Percentiles rank a stretch among this genome's conserved stretches.
phyloP scores from a whole-genome alignment of 129 eudicot genomes.

The Kitagawia praeruptora region DNA sequence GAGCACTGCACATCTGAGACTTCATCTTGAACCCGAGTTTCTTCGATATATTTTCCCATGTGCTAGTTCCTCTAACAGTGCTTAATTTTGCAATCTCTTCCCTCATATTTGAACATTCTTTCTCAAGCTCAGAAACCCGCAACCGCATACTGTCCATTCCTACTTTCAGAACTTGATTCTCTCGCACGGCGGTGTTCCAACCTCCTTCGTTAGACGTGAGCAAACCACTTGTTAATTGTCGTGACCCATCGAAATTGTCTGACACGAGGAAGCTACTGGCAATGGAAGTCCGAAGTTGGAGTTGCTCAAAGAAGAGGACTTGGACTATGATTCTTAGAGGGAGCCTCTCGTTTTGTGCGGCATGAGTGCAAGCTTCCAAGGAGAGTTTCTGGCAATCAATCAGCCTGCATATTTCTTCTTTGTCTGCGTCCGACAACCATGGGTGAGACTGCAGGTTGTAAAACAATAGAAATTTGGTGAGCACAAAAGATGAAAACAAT shows the following conservation, averaged over 20 bases:
- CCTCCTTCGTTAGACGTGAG: conserved; percentile 61
- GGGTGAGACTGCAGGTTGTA: conserved; percentile 74
- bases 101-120: conserved; percentile 85
- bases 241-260: conserved; percentile 73
- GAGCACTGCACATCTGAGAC: conserved; percentile 98
- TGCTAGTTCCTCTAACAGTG: conserved; percentile 24
- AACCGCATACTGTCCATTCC: conserved; percentile 94
- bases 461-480: conserved; percentile 7
- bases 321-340: conserved; percentile 83
- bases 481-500: not conserved
- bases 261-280: conserved; percentile 93
- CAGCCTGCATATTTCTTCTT: conserved; percentile 87
- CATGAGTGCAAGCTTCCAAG: conserved; percentile 94
- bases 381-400: conserved; percentile 97
- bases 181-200: conserved; percentile 78
- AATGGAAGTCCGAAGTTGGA: conserved; percentile 81
- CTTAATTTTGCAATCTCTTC: conserved; percentile 85
- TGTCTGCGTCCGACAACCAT: conserved; percentile 75
- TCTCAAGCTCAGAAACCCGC: conserved; percentile 93
- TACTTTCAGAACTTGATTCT: conserved; percentile 86
- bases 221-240: conserved; percentile 70
- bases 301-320: conserved; percentile 95
- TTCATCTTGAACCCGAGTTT: conserved; percentile 69
- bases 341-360: conserved; percentile 92
- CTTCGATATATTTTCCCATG: conserved; percentile 75